These are phyloP conservation scores for Gossypium gossypioides DNA, from an alignment of 441 rosid species.

Conservation along the genomic window DNA sequence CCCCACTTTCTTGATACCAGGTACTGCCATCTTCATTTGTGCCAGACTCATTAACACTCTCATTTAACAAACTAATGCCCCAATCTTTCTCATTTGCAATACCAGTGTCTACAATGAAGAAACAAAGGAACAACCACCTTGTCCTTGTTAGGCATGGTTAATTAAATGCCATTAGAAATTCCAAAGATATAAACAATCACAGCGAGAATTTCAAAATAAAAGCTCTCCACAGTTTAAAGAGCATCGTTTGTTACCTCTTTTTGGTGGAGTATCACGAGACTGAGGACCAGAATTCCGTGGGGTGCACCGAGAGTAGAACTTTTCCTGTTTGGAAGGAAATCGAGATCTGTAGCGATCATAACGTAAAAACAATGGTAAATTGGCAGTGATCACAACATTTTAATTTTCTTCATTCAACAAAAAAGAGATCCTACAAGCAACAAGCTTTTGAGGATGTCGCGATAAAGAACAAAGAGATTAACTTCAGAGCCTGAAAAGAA, in stretches of 20 bases:
- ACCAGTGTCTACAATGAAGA: conserved; percentile 62
- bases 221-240: background rate
- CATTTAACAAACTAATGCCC: conserved; percentile 82
- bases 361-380: background rate
- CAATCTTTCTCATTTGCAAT: conserved; percentile 97
- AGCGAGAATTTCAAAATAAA: background rate
- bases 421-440: background rate
- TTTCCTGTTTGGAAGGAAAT: conserved; percentile 66
- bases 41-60: conserved; percentile 73
- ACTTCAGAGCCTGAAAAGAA: background rate
- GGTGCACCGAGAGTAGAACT: conserved; percentile 69
- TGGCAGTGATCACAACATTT: background rate
- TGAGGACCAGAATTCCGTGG: conserved; percentile 82
- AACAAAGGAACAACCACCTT: conserved; percentile 13
- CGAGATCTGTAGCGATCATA: conserved; percentile 38
- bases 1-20: conserved; percentile 88
- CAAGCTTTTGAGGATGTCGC: background rate
- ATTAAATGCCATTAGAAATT: background rate
- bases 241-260: conserved; percentile 50
- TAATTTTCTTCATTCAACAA: background rate
- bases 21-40: conserved; percentile 83
- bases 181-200: background rate
- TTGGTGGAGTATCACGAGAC: conserved; percentile 88
- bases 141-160: conserved; percentile 6
- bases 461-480: background rate